A percentile compares a stretch with the other conserved stretches of the same genome.
phyloP scores from a whole-genome alignment of 108 stramenopile genomes.

The Cyclotella cryptica region DNA sequence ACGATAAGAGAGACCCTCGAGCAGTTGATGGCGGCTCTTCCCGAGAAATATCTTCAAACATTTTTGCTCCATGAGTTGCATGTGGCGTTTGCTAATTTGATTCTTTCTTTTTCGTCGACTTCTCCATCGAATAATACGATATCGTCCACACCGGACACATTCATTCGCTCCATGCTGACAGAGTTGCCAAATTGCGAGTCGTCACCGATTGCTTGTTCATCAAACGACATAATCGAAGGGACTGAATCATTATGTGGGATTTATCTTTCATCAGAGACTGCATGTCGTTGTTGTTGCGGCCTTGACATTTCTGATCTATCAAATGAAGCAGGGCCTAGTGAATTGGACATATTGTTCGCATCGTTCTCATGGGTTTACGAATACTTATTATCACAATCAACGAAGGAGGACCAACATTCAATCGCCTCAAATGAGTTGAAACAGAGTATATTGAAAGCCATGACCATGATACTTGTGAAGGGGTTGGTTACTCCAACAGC shows the following conservation, averaged over 20 bases:
- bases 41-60: slow-evolving; percentile 22
- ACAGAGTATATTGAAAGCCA: slow-evolving; percentile 20
- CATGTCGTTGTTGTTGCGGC: slow-evolving; percentile 26
- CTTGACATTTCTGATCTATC: background rate
- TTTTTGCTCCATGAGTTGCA: slow-evolving; percentile 33
- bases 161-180: background rate
- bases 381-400: slow-evolving; percentile 14
- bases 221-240: slow-evolving; percentile 40
- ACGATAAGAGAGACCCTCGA: slow-evolving; percentile 36
- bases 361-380: slow-evolving; percentile 51
- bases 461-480: slow-evolving; percentile 26
- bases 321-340: slow-evolving; percentile 11
- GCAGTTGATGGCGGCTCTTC: slow-evolving; percentile 18
- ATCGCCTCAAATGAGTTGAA: background rate
- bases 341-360: slow-evolving; percentile 38
- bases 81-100: slow-evolving; percentile 29
- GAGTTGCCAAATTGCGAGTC: background rate
- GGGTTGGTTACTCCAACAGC: slow-evolving; percentile 3
- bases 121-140: background rate
- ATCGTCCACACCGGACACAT: background rate
- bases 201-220: slow-evolving; percentile 9
- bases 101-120: slow-evolving; percentile 26
- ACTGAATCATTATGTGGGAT: slow-evolving; percentile 52
- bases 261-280: slow-evolving; percentile 42
- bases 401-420: background rate